Percentiles rank a stretch among this genome's conserved stretches.
Conservation (phyloP, 345 rosid genomes). For the Populus alba region DNA sequence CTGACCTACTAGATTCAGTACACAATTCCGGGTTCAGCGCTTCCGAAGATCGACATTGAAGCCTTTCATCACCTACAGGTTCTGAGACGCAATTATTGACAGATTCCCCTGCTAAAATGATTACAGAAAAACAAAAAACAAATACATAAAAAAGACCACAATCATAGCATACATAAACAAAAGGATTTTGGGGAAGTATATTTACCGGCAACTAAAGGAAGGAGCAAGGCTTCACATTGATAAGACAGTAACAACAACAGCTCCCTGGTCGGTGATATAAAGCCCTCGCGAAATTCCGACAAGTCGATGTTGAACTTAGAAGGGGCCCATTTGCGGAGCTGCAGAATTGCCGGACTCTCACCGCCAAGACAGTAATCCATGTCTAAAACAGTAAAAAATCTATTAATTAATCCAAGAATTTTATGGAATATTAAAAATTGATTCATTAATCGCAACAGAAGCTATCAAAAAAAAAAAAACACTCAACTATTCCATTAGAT, state of each 20-base stretch:
- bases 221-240: conserved; percentile 64
- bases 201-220: conserved; percentile 69
- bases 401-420: background rate
- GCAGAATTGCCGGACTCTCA: conserved; percentile 59
- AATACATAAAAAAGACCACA: conserved; percentile 4
- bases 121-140: conserved; percentile 3
- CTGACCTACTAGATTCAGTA: conserved; percentile 37
- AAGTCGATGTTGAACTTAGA: conserved; percentile 49
- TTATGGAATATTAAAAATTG: no score
- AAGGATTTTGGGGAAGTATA: conserved; percentile 6
- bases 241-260: conserved; percentile 60
- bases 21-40: conserved; percentile 7
- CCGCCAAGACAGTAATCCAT: conserved; percentile 52
- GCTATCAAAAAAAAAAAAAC: background rate
- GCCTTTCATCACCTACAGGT: conserved; percentile 28
- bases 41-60: conserved; percentile 36
- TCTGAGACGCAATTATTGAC: conserved; percentile 32
- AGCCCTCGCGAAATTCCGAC: conserved; percentile 85
- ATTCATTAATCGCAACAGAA: background rate
- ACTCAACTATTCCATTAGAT: background rate
- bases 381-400: background rate
- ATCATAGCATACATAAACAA: background rate
- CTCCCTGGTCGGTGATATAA: conserved; percentile 83
- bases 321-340: conserved; percentile 76
- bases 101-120: conserved; percentile 40